Conservation (phyloP, 2,329 filamentous ascomycete genomes). For the Ascochyta rabiei region DNA sequence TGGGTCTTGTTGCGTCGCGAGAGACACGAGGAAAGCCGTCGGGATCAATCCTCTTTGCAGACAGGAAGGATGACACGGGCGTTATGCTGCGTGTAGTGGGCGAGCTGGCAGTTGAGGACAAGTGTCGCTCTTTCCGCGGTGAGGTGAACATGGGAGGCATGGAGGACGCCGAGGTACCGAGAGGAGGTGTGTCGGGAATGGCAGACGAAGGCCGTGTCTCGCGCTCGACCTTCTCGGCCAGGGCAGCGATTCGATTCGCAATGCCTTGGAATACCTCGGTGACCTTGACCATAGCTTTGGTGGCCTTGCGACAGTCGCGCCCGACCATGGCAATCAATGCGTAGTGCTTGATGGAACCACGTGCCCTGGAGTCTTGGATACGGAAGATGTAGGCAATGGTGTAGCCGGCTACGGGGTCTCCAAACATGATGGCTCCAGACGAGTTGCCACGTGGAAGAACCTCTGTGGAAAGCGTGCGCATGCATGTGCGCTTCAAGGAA, state of each 20-base stretch:
- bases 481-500: constrained; percentile 61
- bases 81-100: constrained; percentile 54
- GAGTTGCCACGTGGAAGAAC: constrained; percentile 61
- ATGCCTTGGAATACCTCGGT: constrained; percentile 59
- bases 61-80: constrained; percentile 64
- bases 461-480: constrained; percentile 64
- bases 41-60: constrained; percentile 61
- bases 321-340: constrained; percentile 63
- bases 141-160: constrained; percentile 36
- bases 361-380: constrained; percentile 62
- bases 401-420: constrained; percentile 61
- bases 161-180: constrained; percentile 39
- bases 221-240: constrained; percentile 48
- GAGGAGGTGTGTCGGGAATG: constrained; percentile 37
- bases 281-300: constrained; percentile 48
- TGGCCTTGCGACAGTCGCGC: constrained; percentile 60
- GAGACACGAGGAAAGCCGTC: constrained; percentile 60
- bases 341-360: constrained; percentile 62
- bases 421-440: constrained; percentile 64
- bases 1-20: constrained; percentile 59
- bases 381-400: constrained; percentile 66
- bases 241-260: constrained; percentile 57
- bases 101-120: constrained; percentile 39
- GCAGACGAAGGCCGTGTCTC: constrained; percentile 44
- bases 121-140: constrained; percentile 36